phyloP scores from a whole-genome alignment of 2,329 filamentous ascomycete species.

The Bipolaris gigantea region DNA sequence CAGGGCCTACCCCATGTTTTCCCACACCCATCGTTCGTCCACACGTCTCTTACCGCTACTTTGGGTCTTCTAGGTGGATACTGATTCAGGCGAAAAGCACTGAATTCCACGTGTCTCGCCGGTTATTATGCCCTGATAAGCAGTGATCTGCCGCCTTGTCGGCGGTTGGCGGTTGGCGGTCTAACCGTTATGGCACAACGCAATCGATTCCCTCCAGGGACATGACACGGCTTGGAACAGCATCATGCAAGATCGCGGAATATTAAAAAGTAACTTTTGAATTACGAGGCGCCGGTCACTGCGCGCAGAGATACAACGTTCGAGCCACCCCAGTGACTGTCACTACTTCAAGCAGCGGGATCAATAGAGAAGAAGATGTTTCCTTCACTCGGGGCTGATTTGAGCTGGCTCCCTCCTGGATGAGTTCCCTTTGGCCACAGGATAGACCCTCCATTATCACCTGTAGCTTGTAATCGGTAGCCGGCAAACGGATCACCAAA shows the following conservation, averaged over 20 bases:
- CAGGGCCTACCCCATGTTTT: conserved; percentile 6
- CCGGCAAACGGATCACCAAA: conserved; percentile 36
- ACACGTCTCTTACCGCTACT: conserved; percentile 15
- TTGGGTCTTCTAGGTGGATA: conserved; percentile 25
- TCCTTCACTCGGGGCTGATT: conserved; percentile 19
- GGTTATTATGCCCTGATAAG: neutral
- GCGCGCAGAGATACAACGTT: neutral
- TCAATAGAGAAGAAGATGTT: conserved; percentile 29
- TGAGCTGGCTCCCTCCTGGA: conserved; percentile 29
- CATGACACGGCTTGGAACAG: too few species aligned
- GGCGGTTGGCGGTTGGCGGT: neutral
- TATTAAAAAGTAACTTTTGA: neutral
- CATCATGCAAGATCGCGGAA: neutral
- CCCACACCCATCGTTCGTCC: conserved; percentile 4
- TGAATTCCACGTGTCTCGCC: conserved; percentile 12
- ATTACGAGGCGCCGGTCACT: neutral
- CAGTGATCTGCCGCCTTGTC: conserved; percentile 6
- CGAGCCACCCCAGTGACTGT: neutral
- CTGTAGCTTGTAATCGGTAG: conserved; percentile 24
- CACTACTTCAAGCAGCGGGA: neutral
- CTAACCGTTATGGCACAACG: neutral
- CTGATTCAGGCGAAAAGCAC: conserved; percentile 19
- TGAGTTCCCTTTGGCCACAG: conserved; percentile 29
- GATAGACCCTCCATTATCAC: conserved; percentile 23
- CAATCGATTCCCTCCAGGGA: too few species aligned